Base-by-base conservation (phyloP, 345 rosid species). In the Anastatica hierochuntica region DNA sequence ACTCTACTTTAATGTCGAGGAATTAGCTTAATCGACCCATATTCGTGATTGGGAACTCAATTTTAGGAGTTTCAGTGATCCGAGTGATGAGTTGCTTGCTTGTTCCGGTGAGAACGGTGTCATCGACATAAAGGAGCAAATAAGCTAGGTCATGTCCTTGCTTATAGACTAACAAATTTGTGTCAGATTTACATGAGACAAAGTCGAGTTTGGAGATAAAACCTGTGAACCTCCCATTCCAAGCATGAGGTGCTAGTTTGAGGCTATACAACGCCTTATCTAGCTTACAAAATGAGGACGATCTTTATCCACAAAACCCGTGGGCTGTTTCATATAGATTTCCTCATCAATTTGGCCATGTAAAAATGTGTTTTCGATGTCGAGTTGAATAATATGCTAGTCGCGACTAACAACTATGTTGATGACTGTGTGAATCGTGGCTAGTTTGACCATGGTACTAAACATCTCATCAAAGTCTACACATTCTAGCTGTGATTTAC, bases 321-420 rank as follows among this genome's bases (percentile, higher is more conserved):
- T n/a, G 0, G 26, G 46, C 2, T 42, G 46, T 10, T 16, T 13
- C 46, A 42, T 42, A 11, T 14, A 10, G 4, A 61, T 16, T 5
- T 15, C 0, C 5, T 49, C 23, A 1, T 7, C 7, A 0, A 27
- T 36, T 8, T 10, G 2, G 2, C 48, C 24, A 4, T 38, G 48
- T 3, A 60, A n/a, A 20, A 60, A 48, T 0, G 39, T 47, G 39
- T 60, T 60, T 1, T 50, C 29, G 12, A 49, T 49, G 9, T 64
- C 48, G 3, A 50, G 40, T 2, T 58, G 31, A n/a, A n/a, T n/a
- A n/a, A 1, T 3, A 8, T 8, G 41, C 53, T 30, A 53, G 0
- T 23, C 20, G 0, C 33, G 1, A 2, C 2, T 1, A 0, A 50
- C 0, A 0, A 29, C 54, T 10, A 33, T 0, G 1, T 12, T 6